These are phyloP conservation scores for Sporothrix protearum DNA, from an alignment of 2,329 filamentous ascomycete species.

Conservation along the genomic window DNA sequence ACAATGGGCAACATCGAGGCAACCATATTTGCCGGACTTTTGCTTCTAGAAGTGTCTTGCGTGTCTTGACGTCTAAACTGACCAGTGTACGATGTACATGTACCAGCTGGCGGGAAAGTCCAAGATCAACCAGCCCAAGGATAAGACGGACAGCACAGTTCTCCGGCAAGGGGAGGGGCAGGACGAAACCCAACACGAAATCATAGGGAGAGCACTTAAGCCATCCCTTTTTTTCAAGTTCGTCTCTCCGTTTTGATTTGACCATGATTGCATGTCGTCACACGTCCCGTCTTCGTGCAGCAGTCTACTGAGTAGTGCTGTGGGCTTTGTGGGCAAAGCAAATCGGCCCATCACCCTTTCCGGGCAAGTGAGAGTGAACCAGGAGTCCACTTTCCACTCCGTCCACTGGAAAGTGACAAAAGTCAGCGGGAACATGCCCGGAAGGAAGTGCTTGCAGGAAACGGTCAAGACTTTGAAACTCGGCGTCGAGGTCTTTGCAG, in stretches of 20 bases:
- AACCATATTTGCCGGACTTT: neutral
- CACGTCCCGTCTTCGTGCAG: neutral
- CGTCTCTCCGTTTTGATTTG: neutral
- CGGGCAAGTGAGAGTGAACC: neutral
- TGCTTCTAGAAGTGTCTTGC: neutral
- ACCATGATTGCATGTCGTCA: neutral
- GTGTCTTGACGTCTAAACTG: neutral
- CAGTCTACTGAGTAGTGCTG: neutral
- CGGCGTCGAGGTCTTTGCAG: neutral
- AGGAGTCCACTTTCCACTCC: neutral
- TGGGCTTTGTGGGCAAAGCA: neutral
- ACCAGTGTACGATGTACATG: neutral
- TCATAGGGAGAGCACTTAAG: neutral
- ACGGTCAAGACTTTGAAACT: neutral
- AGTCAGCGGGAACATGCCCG: neutral
- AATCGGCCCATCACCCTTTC: neutral
- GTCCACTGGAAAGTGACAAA: neutral
- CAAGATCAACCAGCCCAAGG: neutral
- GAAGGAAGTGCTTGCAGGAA: neutral
- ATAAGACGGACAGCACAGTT: neutral
- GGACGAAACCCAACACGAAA: neutral
- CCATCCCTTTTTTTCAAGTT: neutral
- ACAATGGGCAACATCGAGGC: neutral
- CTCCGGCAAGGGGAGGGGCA: neutral
- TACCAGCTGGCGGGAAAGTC: neutral